These are phyloP conservation scores for Yamadazyma siamensis DNA, from an alignment of 1,139 yeast species.

Conservation along the genomic window DNA sequence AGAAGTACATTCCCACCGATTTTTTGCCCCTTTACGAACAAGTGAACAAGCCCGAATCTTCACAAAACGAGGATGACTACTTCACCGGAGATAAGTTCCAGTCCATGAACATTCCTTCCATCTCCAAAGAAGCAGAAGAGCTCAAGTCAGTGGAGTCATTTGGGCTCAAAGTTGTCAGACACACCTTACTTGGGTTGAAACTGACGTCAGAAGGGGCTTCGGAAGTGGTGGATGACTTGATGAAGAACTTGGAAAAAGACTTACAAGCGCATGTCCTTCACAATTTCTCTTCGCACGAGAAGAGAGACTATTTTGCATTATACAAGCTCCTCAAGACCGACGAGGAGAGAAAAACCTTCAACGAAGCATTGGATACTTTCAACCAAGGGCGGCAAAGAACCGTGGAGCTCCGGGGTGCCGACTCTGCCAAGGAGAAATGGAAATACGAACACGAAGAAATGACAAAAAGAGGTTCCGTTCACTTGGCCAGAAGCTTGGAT, in stretches of 20 bases:
- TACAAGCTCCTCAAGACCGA: constrained; percentile 49
- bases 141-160: constrained; percentile 72
- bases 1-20: constrained; percentile 33
- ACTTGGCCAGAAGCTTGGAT: constrained; percentile 60
- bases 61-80: constrained; percentile 24
- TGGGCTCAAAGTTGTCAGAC: constrained; percentile 79
- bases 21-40: constrained; percentile 29
- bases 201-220: constrained; percentile 21
- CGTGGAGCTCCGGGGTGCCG: constrained; percentile 75
- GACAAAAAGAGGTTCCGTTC: constrained; percentile 58
- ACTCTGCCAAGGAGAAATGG: constrained; percentile 89
- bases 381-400: constrained; percentile 74
- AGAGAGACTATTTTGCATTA: constrained; percentile 62
- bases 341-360: constrained; percentile 56
- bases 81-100: constrained; percentile 18
- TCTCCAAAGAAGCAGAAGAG: constrained; percentile 53
- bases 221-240: constrained; percentile 28
- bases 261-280: constrained; percentile 23
- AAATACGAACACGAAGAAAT: constrained; percentile 73
- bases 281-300: constrained; percentile 30
- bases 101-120: constrained; percentile 20
- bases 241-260: constrained; percentile 33
- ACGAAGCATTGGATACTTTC: constrained; percentile 60
- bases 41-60: constrained; percentile 13
- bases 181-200: constrained; percentile 67